Base-by-base conservation (phyloP, 2,329 filamentous ascomycete species). In the Aspergillus novofumigatus region DNA sequence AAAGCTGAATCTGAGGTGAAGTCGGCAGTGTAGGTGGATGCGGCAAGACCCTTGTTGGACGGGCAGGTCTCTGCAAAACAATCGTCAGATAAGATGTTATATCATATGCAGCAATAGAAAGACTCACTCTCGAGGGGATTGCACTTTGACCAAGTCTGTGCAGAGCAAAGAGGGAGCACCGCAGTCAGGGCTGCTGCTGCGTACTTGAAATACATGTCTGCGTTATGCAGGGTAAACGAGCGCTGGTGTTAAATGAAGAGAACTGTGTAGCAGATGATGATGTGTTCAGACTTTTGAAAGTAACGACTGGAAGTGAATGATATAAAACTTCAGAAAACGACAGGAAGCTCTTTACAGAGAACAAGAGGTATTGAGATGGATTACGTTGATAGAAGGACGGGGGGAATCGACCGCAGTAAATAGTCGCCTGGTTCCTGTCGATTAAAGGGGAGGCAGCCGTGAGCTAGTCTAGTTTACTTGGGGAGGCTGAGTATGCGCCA, bases 71-170 rank as follows among this genome's bases (percentile, higher is more conserved):
- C 69, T 60, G 81, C 42, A 29, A 17, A n/a, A 17, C 25, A 23
- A 28, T 28, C 14, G 44, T 64, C 59, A 63, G 55, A 23, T 25
- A 17, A 38, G 32, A 25, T 47, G n/a, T 11, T 8, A 21, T 29
- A 41, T 23, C 23, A 47, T 8, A 14, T 26, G 11, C 29, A 29
- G 9, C n/a, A 8, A 42, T 38, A 17, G 3, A 14, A 17, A 20
- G n/a, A 59, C 66, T 35, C 61, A 69, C 68, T 64, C 26, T 72
- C 48, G 11, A 70, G 59, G 2, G 92, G 92, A 69, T 95, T 87
- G 79, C 92, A 97, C 50, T 81, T 73, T 17, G 90, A 90, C 61
- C 77, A 85, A 29, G 91, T 91, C 75, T 96, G 92, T 47, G 88
- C 91, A 14, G 67, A 63, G 49, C 59, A 64, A 29, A 74, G 59